phyloP scores from a whole-genome alignment of 768 basidiomycete species.

The Pisolithus marmoratus region DNA sequence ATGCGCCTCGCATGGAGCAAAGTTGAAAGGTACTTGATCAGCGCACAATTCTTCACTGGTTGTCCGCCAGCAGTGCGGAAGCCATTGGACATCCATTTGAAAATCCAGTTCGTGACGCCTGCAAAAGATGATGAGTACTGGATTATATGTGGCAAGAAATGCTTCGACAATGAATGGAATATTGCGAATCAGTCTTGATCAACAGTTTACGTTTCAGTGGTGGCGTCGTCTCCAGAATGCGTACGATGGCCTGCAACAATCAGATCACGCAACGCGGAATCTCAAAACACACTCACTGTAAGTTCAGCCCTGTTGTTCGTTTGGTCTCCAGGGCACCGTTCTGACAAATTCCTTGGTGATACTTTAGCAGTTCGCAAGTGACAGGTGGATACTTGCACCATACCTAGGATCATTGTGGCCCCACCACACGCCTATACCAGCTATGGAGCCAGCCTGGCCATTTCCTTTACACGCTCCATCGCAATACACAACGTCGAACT shows the following conservation, averaged over 20 bases:
- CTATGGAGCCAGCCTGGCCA: conserved; percentile 58
- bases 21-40: conserved; percentile 70
- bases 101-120: conserved; percentile 70
- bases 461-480: conserved; percentile 89
- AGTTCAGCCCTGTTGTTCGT: conserved; percentile 90
- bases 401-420: conserved; percentile 58
- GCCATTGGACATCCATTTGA: conserved; percentile 53
- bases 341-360: conserved; percentile 62
- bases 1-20: conserved; percentile 50
- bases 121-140: conserved; percentile 5
- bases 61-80: conserved; percentile 44
- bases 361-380: neutral
- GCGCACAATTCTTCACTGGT: conserved; percentile 63
- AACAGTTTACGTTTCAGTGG: conserved; percentile 48
- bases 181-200: conserved; percentile 83
- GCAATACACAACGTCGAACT: conserved; percentile 62
- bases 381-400: neutral
- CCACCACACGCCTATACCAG: conserved; percentile 92
- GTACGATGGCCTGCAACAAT: conserved; percentile 68
- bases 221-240: conserved; percentile 72
- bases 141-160: neutral
- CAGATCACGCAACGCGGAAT: neutral
- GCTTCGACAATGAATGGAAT: conserved; percentile 69
- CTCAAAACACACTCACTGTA: conserved; percentile 46
- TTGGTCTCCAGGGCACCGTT: conserved; percentile 77